Conservation (phyloP, 1,284 basidiomycete genomes). For the Pseudozyma tsukubaensis region DNA sequence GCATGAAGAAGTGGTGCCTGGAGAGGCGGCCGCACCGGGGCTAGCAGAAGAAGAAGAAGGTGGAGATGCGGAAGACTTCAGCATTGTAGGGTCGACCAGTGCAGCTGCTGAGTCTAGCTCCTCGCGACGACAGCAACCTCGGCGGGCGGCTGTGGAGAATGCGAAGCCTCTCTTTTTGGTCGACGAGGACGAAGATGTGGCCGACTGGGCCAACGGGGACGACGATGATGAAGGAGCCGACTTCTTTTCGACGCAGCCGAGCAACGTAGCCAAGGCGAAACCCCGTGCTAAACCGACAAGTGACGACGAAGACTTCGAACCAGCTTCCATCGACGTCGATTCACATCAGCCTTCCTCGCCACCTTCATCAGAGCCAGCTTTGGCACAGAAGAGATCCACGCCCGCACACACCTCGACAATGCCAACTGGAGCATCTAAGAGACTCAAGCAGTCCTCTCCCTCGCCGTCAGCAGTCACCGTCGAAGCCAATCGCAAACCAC, state of each 20-base stretch:
- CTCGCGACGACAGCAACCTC: slow-evolving; percentile 30
- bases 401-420: neutral
- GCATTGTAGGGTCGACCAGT: slow-evolving; percentile 18
- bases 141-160: slow-evolving; percentile 28
- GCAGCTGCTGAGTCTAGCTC: slow-evolving; percentile 5
- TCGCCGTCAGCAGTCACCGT: slow-evolving; percentile 4
- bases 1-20: neutral
- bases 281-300: slow-evolving; percentile 10
- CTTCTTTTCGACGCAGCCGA: slow-evolving; percentile 30
- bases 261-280: slow-evolving; percentile 1
- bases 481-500: neutral
- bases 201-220: slow-evolving; percentile 13
- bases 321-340: slow-evolving; percentile 9
- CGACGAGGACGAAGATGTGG: slow-evolving; percentile 35
- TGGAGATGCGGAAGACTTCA: slow-evolving; percentile 11
- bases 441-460: slow-evolving; percentile 12
- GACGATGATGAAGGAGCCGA: slow-evolving; percentile 17
- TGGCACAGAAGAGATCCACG: slow-evolving; percentile 10
- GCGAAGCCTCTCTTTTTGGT: slow-evolving; percentile 45
- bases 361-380: neutral
- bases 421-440: slow-evolving; percentile 7
- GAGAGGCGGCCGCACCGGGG: neutral
- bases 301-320: slow-evolving; percentile 31
- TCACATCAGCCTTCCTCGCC: neutral
- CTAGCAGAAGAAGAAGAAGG: neutral